phyloP scores from a whole-genome alignment of 768 basidiomycete genomes.

The Termitomyces bulborhizus region DNA sequence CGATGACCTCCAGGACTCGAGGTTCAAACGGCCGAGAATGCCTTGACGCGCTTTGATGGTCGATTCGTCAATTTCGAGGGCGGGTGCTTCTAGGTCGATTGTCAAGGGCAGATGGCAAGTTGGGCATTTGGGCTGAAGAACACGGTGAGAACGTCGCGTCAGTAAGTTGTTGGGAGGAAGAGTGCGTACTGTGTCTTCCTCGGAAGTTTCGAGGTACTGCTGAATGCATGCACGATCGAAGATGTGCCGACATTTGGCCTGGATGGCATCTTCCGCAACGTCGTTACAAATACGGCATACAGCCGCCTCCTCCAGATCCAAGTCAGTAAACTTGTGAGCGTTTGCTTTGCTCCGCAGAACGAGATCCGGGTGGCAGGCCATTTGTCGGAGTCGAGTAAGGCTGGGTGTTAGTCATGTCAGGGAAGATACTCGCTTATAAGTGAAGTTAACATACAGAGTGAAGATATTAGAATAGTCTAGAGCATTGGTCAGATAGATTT shows the following conservation, averaged over 20 bases:
- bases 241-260: conserved; percentile 88
- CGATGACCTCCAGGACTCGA: conserved; percentile 91
- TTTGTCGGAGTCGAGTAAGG: conserved; percentile 93
- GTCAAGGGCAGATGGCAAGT: conserved; percentile 90
- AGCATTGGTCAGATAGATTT: conserved; percentile 2
- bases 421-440: neutral
- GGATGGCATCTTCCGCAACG: conserved; percentile 94
- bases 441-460: conserved; percentile 46
- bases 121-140: conserved; percentile 77
- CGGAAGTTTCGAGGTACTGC: conserved; percentile 77
- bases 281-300: conserved; percentile 97
- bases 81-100: conserved; percentile 93
- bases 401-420: conserved; percentile 28
- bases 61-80: conserved; percentile 74
- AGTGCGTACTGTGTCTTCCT: conserved; percentile 53
- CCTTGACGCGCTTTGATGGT: conserved; percentile 64
- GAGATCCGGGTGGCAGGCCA: conserved; percentile 93
- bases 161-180: neutral
- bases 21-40: conserved; percentile 84
- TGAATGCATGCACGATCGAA: conserved; percentile 96
- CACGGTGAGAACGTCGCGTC: neutral
- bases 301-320: conserved; percentile 66
- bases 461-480: conserved; percentile 88
- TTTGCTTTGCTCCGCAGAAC: conserved; percentile 86
- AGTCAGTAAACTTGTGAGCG: conserved; percentile 48